Percentiles rank a stretch among this genome's conserved stretches.
Evolutionary conservation across 768 basidiomycete species (phyloP).

Genomic region (Saitozyma podzolica): DNA sequence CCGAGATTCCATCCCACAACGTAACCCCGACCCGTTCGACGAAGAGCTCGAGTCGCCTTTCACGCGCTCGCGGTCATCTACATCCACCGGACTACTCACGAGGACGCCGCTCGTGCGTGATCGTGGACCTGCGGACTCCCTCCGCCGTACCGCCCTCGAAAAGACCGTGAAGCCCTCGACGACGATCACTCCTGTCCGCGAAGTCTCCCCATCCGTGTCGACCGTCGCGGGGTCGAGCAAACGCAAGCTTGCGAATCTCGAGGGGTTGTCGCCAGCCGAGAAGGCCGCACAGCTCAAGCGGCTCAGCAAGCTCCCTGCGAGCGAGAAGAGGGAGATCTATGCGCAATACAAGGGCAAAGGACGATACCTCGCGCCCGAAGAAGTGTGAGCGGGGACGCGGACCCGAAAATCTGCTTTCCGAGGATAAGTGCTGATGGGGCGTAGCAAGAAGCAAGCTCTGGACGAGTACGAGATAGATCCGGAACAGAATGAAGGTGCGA

Average conservation of each 20-base stretch:
- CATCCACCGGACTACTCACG: too few species aligned
- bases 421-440: background rate
- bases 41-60: background rate
- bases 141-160: constrained; percentile 4
- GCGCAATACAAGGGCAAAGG: constrained; percentile 45
- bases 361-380: constrained; percentile 34
- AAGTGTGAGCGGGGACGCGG: constrained; percentile 21
- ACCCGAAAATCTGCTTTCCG: too few species aligned
- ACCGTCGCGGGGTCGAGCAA: background rate
- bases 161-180: background rate
- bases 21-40: constrained; percentile 1
- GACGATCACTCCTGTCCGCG: background rate
- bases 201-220: background rate
- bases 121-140: constrained; percentile 2
- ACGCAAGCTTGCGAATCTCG: constrained; percentile 2
- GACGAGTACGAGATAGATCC: constrained; percentile 68
- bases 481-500: constrained; percentile 64
- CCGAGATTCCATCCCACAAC: background rate
- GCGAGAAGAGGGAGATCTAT: constrained; percentile 36
- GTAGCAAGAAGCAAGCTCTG: constrained; percentile 43
- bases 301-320: constrained; percentile 25
- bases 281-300: constrained; percentile 26
- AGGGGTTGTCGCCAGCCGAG: constrained; percentile 28
- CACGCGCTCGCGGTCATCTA: background rate
- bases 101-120: constrained; percentile 9